Conservation (phyloP, 1,139 yeast species). For the Pichia sp. region DNA sequence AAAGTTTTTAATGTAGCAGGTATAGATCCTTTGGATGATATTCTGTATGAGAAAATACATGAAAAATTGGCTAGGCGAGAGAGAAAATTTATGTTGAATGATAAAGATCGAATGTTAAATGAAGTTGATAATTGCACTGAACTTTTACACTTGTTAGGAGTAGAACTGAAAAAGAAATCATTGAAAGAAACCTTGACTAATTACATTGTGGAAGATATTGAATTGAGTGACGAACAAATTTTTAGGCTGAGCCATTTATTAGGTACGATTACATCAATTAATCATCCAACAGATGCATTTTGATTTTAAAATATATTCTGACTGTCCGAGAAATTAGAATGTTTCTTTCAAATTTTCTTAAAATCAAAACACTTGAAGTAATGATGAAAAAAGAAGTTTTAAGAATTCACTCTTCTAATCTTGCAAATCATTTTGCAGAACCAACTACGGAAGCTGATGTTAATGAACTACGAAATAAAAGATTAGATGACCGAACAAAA, state of each 20-base stretch:
- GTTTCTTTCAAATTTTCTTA: slow-evolving; percentile 35
- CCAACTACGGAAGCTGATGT: slow-evolving; percentile 17
- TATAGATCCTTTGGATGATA: slow-evolving; percentile 23
- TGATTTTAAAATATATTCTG: slow-evolving; percentile 35
- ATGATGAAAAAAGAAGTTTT: slow-evolving; percentile 19
- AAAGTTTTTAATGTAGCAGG: neutral
- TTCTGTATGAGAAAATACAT: slow-evolving; percentile 27
- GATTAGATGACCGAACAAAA: slow-evolving; percentile 16
- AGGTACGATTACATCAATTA: slow-evolving; percentile 36
- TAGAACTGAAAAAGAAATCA: slow-evolving; percentile 12
- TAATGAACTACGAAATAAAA: slow-evolving; percentile 13
- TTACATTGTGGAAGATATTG: slow-evolving; percentile 10
- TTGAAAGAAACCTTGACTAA: slow-evolving; percentile 10
- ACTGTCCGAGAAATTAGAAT: slow-evolving; percentile 40
- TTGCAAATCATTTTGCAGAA: slow-evolving; percentile 2
- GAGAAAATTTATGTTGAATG: slow-evolving; percentile 39
- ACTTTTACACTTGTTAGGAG: slow-evolving; percentile 22
- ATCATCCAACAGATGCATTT: slow-evolving; percentile 32
- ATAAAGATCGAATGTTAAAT: slow-evolving; percentile 35
- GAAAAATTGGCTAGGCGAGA: slow-evolving; percentile 45
- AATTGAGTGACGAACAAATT: slow-evolving; percentile 10
- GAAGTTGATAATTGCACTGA: slow-evolving; percentile 38
- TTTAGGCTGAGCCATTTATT: slow-evolving; percentile 30
- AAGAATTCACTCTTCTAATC: neutral
- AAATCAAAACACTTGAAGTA: slow-evolving; percentile 22